phyloP scores from a whole-genome alignment of 257 asterid species.

The Rhazya stricta region DNA sequence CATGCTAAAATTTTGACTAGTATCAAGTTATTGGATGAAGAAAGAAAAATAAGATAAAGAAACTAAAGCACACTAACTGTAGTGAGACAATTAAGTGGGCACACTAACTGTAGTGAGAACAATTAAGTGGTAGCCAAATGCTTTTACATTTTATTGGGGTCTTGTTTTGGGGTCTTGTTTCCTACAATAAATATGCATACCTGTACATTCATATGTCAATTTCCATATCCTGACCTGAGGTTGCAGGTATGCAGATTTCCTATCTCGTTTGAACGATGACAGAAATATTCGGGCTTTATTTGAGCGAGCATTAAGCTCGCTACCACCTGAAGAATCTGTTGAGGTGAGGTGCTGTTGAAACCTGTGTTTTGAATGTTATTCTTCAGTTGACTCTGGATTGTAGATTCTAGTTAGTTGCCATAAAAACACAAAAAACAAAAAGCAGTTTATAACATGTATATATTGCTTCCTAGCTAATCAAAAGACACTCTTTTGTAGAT shows the following conservation, averaged over 20 bases:
- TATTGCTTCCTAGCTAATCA: neutral
- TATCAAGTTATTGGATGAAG: neutral
- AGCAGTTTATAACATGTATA: no score
- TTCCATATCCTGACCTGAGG: constrained; percentile 14
- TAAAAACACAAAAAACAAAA: neutral
- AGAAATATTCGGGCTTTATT: constrained; percentile 93
- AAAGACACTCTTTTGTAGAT: constrained; percentile 42
- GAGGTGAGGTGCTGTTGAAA: constrained; percentile 48
- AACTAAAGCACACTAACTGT: neutral
- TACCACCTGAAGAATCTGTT: constrained; percentile 87
- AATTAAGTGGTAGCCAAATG: neutral
- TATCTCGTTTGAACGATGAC: constrained; percentile 89
- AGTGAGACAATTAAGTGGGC: neutral
- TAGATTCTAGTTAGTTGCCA: neutral
- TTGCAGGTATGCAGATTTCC: constrained; percentile 93
- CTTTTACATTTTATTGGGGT: neutral
- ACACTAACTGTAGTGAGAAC: neutral
- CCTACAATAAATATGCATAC: neutral
- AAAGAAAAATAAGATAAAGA: neutral
- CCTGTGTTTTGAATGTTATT: neutral
- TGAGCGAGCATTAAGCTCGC: constrained; percentile 91
- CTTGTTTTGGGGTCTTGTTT: neutral
- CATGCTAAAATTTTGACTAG: neutral
- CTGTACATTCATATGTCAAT: neutral
- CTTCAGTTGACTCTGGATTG: neutral